Base-by-base conservation (phyloP, 78 protist genomes). In the Thecamonas trahens region DNA sequence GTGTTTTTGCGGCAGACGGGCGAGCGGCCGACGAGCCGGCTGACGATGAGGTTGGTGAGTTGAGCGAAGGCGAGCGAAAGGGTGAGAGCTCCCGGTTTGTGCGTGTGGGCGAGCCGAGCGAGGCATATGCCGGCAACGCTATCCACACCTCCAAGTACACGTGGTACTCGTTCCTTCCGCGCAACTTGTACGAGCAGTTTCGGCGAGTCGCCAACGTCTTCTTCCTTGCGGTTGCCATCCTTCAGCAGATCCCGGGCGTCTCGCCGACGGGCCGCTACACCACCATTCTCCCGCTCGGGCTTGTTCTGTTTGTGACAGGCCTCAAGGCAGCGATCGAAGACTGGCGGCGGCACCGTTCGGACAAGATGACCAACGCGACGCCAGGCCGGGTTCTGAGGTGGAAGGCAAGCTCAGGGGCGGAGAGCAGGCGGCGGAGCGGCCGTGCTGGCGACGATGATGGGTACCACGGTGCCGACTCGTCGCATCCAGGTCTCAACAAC, bases 211-310 rank as follows among this genome's bases (percentile, higher is more conserved):
- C 90, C 28, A 89, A 89, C 72, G 0, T 85, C 40, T 89, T 82
- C 75, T 89, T 89, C 63, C 38, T 89, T n/a, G 40, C 50, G 53
- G 70, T 82, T 55, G 60, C 80, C 18, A 0, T 24, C 42, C 32
- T 74, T 34, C 87, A 84, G 82, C 69, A 79, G 0, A 80, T 87
- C 7, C 86, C 88, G 22, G 84, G 72, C n/a, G 63, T 88, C 1
- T 88, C 95, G 34, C 92, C 94, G 18, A 81, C 91, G 14, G 87
- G 85, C 47, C 76, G 69, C 35, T 70, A 34, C 68, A 91, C 93
- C 28, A 80, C 96, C 4, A 45, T 86, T 15, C 71, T 85, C 8
- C 93, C 96, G 18, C 74, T 89, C 34, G 37, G 57, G 42, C 34
- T 79, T 5, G 91, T 89, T 13, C 53, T 91, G 39, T 37, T 77